These are phyloP conservation scores for Yamadazyma akitaensis DNA, from an alignment of 805 yeast genomes.

Conservation along the genomic window DNA sequence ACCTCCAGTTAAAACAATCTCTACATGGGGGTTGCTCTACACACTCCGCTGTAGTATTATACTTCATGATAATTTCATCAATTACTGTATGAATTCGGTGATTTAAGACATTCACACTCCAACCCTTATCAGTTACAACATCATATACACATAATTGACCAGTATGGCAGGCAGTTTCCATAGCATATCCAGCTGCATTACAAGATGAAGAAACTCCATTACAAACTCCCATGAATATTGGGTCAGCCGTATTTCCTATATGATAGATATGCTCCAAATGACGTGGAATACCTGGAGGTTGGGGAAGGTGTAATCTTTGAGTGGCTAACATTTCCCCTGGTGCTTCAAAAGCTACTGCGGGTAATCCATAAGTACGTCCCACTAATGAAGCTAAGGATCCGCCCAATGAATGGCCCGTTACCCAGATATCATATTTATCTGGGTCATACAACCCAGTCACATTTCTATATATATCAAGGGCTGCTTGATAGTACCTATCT, in stretches of 20 bases:
- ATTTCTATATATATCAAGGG: conserved; percentile 69
- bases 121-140: conserved; percentile 82
- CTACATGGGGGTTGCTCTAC: conserved; percentile 75
- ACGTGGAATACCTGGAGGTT: conserved; percentile 84
- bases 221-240: conserved; percentile 94
- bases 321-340: conserved; percentile 90
- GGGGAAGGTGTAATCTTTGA: conserved; percentile 80
- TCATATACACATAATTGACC: conserved; percentile 88
- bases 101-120: conserved; percentile 84
- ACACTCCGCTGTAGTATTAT: conserved; percentile 78
- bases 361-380: conserved; percentile 87
- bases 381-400: conserved; percentile 79
- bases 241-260: conserved; percentile 95
- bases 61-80: conserved; percentile 67
- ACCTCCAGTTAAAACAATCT: conserved; percentile 90
- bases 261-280: conserved; percentile 88
- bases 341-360: conserved; percentile 87
- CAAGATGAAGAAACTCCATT: conserved; percentile 90
- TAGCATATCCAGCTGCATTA: conserved; percentile 90
- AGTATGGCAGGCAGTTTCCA: conserved; percentile 94
- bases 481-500: conserved; percentile 82
- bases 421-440: conserved; percentile 66
- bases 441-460: conserved; percentile 67
- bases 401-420: conserved; percentile 93
- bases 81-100: conserved; percentile 91